Conservation (phyloP, 352 stramenopile genomes). For the Globisporangium irregulare region DNA sequence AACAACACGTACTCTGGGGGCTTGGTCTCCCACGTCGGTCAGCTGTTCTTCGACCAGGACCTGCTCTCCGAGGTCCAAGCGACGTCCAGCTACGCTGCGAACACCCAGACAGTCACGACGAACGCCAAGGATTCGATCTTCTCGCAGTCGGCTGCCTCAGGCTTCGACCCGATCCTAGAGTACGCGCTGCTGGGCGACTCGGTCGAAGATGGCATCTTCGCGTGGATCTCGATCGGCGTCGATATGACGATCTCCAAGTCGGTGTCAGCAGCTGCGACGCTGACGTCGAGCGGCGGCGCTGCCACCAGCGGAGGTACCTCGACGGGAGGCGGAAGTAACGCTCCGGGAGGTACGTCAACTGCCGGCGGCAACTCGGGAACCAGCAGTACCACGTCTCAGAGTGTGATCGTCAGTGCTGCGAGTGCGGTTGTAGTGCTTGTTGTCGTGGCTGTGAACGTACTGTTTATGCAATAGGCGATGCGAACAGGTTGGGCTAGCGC, state of each 20-base stretch:
- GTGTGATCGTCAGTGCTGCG: background rate
- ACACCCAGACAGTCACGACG: slow-evolving; percentile 13
- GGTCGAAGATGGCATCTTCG: slow-evolving; percentile 19
- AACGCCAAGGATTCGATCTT: slow-evolving; percentile 16
- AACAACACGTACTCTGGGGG: slow-evolving; percentile 20
- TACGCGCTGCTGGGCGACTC: slow-evolving; percentile 19
- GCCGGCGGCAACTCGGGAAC: background rate
- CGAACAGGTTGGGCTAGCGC: no score
- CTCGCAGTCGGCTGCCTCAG: slow-evolving; percentile 7
- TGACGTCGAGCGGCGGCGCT: background rate
- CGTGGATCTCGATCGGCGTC: slow-evolving; percentile 25
- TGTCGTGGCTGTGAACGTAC: background rate
- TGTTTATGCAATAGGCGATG: background rate
- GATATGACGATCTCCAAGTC: slow-evolving; percentile 10
- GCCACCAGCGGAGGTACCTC: background rate
- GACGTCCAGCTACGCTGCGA: background rate
- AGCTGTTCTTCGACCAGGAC: slow-evolving; percentile 14
- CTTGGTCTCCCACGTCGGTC: slow-evolving; percentile 3
- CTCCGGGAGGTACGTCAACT: background rate
- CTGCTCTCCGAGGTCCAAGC: background rate
- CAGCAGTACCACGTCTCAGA: background rate
- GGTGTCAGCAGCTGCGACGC: background rate
- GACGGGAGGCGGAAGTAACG: background rate
- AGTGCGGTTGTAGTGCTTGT: background rate
- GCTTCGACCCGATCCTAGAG: slow-evolving; percentile 11